Conservation (phyloP, 202 grass and related monocot genomes). For the Carex sylvatica region DNA sequence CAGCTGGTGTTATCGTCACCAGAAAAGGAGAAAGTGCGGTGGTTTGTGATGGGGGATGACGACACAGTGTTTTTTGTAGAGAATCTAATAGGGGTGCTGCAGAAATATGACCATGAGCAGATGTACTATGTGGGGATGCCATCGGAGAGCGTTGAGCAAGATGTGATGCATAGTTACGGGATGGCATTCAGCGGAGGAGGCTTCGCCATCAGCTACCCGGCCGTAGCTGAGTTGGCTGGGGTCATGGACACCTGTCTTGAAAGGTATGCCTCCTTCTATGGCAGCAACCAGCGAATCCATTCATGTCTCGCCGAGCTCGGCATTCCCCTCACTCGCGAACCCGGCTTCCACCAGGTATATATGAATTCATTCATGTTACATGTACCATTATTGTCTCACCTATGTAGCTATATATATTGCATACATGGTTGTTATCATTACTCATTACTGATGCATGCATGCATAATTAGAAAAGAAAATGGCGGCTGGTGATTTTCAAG, state of each 20-base stretch:
- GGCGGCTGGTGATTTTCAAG: too few relatives aligned
- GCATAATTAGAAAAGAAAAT: too few relatives aligned
- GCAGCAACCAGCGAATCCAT: too few relatives aligned
- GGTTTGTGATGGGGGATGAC: slow-evolving; percentile 52
- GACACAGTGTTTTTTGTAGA: slow-evolving; percentile 54
- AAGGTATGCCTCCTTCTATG: slow-evolving; percentile 28
- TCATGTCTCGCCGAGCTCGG: slow-evolving; percentile 42
- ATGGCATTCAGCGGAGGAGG: slow-evolving; percentile 47
- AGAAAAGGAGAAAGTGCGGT: slow-evolving; percentile 14
- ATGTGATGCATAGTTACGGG: slow-evolving; percentile 66
- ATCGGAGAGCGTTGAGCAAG: slow-evolving; percentile 95
- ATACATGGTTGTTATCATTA: too few relatives aligned
- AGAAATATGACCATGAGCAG: slow-evolving; percentile 49
- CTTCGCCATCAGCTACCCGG: slow-evolving; percentile 42
- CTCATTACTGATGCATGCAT: too few relatives aligned
- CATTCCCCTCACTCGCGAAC: slow-evolving; percentile 39
- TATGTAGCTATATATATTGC: too few relatives aligned
- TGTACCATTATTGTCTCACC: too few relatives aligned
- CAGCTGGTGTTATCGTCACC: not conserved
- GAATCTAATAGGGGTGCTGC: slow-evolving; percentile 38
- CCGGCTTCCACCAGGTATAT: slow-evolving; percentile 46
- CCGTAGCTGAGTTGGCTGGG: slow-evolving; percentile 13
- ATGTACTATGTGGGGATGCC: slow-evolving; percentile 89
- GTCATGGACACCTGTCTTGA: slow-evolving; percentile 38
- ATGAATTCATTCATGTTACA: too few relatives aligned